Evolutionary conservation across 352 stramenopile species (phyloP).

Genomic region (Saprolegnia diclina): DNA sequence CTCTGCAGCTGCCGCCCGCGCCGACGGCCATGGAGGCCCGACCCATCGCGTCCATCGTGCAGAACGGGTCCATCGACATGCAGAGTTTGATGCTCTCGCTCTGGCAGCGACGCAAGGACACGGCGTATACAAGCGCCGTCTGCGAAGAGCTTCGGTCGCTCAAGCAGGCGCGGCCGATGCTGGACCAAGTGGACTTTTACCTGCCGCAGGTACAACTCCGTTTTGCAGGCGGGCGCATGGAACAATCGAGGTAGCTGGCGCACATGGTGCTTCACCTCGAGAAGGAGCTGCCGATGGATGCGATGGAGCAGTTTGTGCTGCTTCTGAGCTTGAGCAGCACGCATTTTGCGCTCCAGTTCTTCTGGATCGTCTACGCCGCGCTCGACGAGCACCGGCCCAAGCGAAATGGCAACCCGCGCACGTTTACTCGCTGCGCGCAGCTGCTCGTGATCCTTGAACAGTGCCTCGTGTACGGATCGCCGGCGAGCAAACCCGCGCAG

Average conservation of each 20-base stretch:
- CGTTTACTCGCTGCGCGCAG: conserved; percentile 61
- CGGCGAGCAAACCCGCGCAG: conserved; percentile 44
- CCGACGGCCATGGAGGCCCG: neutral
- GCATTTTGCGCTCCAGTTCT: conserved; percentile 78
- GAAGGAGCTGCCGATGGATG: conserved; percentile 62
- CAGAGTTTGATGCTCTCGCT: conserved; percentile 63
- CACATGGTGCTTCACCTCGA: conserved; percentile 83
- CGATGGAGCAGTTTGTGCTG: conserved; percentile 76
- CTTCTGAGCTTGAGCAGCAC: conserved; percentile 66
- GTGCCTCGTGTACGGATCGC: conserved; percentile 72
- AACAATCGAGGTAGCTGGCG: conserved; percentile 32
- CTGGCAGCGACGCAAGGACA: conserved; percentile 63
- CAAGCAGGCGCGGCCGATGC: conserved; percentile 40
- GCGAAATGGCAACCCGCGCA: conserved; percentile 49
- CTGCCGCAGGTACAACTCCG: conserved; percentile 41
- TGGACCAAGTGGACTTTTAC: conserved; percentile 79
- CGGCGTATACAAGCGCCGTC: conserved; percentile 50
- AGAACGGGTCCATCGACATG: conserved; percentile 57
- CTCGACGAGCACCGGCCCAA: conserved; percentile 78
- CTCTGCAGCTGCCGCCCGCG: too few species aligned
- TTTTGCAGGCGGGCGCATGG: neutral
- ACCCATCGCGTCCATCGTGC: neutral
- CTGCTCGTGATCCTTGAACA: conserved; percentile 72
- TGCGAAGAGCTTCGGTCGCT: conserved; percentile 53
- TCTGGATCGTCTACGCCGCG: conserved; percentile 77